These are phyloP conservation scores for Decorospora gaudefroyi DNA, from an alignment of 2,329 filamentous ascomycete species.

Conservation along the genomic window DNA sequence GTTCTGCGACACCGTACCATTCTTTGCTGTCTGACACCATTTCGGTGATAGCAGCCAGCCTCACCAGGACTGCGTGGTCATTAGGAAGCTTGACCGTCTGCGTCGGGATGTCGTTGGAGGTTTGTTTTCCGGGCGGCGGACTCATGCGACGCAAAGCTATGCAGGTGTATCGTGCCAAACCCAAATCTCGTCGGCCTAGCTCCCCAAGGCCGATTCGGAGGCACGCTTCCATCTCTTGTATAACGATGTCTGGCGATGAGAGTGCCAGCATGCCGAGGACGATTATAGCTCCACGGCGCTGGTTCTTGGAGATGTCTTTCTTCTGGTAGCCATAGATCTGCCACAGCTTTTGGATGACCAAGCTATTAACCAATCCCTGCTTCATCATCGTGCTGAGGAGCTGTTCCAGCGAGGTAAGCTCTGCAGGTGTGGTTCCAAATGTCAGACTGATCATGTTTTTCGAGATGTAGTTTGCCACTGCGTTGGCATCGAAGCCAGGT, in stretches of 20 bases:
- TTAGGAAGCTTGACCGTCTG: slow-evolving; percentile 79
- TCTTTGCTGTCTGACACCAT: slow-evolving; percentile 88
- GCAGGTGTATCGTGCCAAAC: slow-evolving; percentile 92
- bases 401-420: slow-evolving; percentile 93
- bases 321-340: slow-evolving; percentile 95
- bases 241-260: slow-evolving; percentile 88
- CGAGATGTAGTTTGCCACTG: slow-evolving; percentile 92
- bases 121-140: slow-evolving; percentile 68
- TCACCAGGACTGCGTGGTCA: slow-evolving; percentile 83
- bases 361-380: slow-evolving; percentile 79
- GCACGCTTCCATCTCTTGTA: slow-evolving; percentile 94
- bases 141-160: slow-evolving; percentile 91
- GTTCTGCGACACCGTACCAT: slow-evolving; percentile 91
- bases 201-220: slow-evolving; percentile 83
- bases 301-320: slow-evolving; percentile 83
- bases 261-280: slow-evolving; percentile 95
- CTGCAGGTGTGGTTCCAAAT: slow-evolving; percentile 91
- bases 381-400: slow-evolving; percentile 98
- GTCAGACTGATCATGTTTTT: slow-evolving; percentile 99
- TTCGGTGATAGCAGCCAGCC: slow-evolving; percentile 82
- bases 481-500: slow-evolving; percentile 82
- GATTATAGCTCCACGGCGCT: slow-evolving; percentile 91
- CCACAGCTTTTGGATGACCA: slow-evolving; percentile 92
- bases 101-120: slow-evolving; percentile 58
- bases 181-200: slow-evolving; percentile 79